A percentile compares a stretch with the other conserved stretches of the same genome.
These are phyloP conservation scores for Phoma sp. DNA, from an alignment of 2,329 filamentous ascomycete genomes.

Conservation along the genomic window DNA sequence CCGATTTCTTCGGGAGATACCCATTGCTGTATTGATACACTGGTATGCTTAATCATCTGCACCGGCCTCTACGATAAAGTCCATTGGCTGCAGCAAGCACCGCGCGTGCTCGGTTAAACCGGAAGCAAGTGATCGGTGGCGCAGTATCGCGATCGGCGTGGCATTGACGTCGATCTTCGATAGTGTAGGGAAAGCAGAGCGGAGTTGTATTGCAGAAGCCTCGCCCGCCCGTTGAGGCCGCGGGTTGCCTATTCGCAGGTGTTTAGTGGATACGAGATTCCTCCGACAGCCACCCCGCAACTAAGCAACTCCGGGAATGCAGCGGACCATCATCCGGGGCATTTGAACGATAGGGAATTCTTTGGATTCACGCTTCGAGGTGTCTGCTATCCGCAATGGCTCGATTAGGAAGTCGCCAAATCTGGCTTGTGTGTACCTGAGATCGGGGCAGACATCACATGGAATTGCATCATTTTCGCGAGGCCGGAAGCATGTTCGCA, in stretches of 20 bases:
- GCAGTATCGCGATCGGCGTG: conserved; percentile 1
- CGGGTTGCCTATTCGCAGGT: conserved; percentile 9
- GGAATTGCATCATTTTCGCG: not conserved
- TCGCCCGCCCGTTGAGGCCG: conserved; percentile 10
- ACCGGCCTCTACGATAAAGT: not conserved
- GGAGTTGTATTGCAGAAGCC: not conserved
- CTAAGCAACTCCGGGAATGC: not conserved
- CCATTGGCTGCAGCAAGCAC: not conserved
- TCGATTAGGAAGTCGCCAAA: not conserved
- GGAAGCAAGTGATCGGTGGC: conserved; percentile 1
- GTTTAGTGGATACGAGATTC: not conserved
- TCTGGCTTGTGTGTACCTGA: not conserved
- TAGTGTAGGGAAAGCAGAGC: conserved; percentile 7
- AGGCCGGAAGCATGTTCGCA: too few relatives aligned
- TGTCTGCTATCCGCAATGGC: not conserved
- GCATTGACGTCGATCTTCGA: conserved; percentile 14
- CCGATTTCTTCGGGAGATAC: conserved; percentile 10
- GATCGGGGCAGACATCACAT: not conserved
- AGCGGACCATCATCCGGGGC: conserved; percentile 1
- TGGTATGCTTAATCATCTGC: conserved; percentile 1
- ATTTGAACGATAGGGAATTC: not conserved
- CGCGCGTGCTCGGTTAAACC: conserved; percentile 1
- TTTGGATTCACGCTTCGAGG: too few relatives aligned
- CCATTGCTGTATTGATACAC: conserved; percentile 6
- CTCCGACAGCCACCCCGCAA: conserved; percentile 6